Percentiles rank a stretch among this genome's conserved stretches.
Conservation (phyloP, 371 early-diverging fungal genomes). For the Thermomucor indicae-seudaticae region DNA sequence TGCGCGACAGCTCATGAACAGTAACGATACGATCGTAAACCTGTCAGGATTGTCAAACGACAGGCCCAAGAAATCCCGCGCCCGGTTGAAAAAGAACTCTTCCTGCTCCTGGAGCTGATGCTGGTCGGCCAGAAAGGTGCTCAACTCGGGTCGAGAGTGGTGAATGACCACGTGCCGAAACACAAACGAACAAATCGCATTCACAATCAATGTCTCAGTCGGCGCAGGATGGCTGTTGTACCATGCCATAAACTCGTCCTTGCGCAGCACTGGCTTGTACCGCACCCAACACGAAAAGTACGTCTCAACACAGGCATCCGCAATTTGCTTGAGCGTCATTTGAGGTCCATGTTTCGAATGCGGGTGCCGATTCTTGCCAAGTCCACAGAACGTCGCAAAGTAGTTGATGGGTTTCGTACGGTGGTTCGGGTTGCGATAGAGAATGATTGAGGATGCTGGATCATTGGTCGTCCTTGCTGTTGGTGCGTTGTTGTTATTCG, state of each 20-base stretch:
- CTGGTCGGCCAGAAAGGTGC: conserved; percentile 25
- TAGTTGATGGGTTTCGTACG: conserved; percentile 38
- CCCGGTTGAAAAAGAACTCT: conserved; percentile 41
- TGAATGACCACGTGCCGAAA: conserved; percentile 37
- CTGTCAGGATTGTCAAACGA: conserved; percentile 43
- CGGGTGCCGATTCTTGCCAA: conserved; percentile 25
- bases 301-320: conserved; percentile 35
- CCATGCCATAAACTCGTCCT: conserved; percentile 40
- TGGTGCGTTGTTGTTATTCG: no score
- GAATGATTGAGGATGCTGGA: conserved; percentile 5
- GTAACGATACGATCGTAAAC: conserved; percentile 26
- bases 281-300: conserved; percentile 45
- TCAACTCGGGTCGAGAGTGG: conserved; percentile 24
- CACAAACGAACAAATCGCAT: conserved; percentile 31
- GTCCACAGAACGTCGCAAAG: conserved; percentile 19
- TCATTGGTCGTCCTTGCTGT: conserved; percentile 4
- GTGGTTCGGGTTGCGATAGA: conserved; percentile 33
- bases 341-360: conserved; percentile 19
- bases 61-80: conserved; percentile 33
- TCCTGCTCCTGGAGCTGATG: conserved; percentile 40
- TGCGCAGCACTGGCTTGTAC: conserved; percentile 25
- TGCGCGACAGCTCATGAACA: conserved; percentile 24
- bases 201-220: conserved; percentile 36
- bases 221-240: conserved; percentile 27
- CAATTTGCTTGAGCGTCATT: conserved; percentile 26